These are phyloP conservation scores for Oryza glaberrima DNA, from an alignment of 176 grass and related monocot genomes.

Conservation along the genomic window DNA sequence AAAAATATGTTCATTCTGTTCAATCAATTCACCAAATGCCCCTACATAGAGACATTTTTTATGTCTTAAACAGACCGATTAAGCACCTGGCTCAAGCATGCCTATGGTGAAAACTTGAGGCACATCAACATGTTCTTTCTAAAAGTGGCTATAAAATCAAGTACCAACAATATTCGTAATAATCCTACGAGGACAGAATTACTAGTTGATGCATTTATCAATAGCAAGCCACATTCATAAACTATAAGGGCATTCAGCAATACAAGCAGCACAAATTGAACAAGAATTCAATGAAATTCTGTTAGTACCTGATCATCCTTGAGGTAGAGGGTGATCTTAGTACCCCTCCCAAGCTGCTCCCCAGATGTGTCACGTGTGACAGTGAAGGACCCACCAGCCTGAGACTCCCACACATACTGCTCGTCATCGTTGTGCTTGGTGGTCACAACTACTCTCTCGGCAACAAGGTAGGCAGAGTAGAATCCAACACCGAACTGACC, in stretches of 20 bases:
- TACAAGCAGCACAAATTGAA: background rate
- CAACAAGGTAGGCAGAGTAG: slow-evolving; percentile 94
- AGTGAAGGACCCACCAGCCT: slow-evolving; percentile 94
- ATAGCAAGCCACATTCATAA: background rate
- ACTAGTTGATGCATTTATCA: background rate
- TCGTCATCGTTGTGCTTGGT: slow-evolving; percentile 96
- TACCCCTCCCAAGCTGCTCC: slow-evolving; percentile 83
- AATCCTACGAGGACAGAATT: too few relatives aligned
- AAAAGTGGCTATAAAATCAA: background rate
- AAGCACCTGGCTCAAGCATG: too few relatives aligned
- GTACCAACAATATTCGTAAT: background rate
- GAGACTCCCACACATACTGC: slow-evolving; percentile 98
- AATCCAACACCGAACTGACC: slow-evolving; percentile 97
- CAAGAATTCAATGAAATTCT: background rate
- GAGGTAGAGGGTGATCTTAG: slow-evolving; percentile 90
- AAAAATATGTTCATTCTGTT: background rate
- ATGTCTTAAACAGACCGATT: background rate
- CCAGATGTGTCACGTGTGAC: slow-evolving; percentile 83
- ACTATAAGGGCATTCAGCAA: background rate
- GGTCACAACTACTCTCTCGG: slow-evolving; percentile 81
- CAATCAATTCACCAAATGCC: background rate
- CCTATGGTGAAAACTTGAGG: background rate
- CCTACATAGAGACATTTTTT: background rate
- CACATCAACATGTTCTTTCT: background rate
- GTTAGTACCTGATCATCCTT: slow-evolving; percentile 94